Base-by-base conservation (phyloP, 495 filamentous ascomycete genomes). In the Hamigera avellanea region DNA sequence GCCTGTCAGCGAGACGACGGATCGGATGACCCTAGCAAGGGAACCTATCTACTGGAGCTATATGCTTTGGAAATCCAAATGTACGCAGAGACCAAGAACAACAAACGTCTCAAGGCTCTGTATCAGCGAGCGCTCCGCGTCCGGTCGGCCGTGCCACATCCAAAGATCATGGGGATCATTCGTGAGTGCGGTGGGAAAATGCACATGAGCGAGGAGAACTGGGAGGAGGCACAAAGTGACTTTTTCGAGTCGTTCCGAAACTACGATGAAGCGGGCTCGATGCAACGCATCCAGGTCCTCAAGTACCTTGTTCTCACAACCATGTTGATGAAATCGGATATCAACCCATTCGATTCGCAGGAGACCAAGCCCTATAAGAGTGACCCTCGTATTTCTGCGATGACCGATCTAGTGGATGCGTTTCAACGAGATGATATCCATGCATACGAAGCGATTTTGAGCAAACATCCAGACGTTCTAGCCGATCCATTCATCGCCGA, bases 171-270 rank as follows among this genome's bases (percentile, higher is more conserved):
- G 85, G 91, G 91, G 21, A 86, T 96, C 53, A 96, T 98, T 52
- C 82, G 93, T 34, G 91, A 98, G 60, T 96, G 91, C 57, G 93
- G 91, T 45, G 91, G 91, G 41, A 98, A 98, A 67, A 98, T 98
- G 91, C 88, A 98, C 60, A 95, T 98, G 93, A 93, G 85, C 51
- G 91, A 98, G 67, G 91, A 96, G 63, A 95, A 95, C 57, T 98
- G 91, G 91, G 84, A 93, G 58, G 83, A 86, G 40, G 91, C 91
- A 3, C 89, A 95, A 53, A 88, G 78, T 44, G 93, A 95, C 58
- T 98, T 98, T 61, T 95, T 95, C 56, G 93, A 98, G 58, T 89
- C 91, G 3, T 98, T 98, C 66, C 83, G 87, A 17, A 96, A 96
- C 62, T 98, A 96, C 61, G 93, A 98, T 55, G 91, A 98, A 59